Percentiles rank a stretch among this genome's conserved stretches.
Conservation (phyloP, 257 asterid genomes). For the Capsicum chinense region DNA sequence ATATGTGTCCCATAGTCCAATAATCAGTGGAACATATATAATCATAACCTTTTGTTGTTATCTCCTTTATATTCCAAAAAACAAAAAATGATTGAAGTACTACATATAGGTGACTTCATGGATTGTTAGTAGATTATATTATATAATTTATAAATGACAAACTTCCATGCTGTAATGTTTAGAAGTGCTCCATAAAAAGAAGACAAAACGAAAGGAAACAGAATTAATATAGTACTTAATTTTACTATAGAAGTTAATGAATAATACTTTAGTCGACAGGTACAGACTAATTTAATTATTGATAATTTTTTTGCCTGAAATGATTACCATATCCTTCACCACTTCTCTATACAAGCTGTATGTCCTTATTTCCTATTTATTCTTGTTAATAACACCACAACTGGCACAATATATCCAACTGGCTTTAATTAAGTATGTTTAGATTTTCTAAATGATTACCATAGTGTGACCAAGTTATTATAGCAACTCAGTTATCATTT, state of each 20-base stretch:
- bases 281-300: neutral
- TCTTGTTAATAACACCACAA: neutral
- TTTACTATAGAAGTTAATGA: neutral
- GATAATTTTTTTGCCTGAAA: slow-evolving; percentile 5
- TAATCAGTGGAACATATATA: neutral
- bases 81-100: neutral
- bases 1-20: slow-evolving; percentile 19
- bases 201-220: neutral
- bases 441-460: too few relatives aligned
- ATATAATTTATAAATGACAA: neutral
- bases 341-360: neutral
- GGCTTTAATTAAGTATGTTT: neutral
- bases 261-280: neutral
- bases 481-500: neutral
- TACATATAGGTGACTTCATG: neutral
- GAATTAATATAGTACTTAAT: neutral
- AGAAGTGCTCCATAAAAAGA: neutral
- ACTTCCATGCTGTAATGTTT: neutral
- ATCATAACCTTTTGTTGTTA: neutral
- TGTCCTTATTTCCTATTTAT: neutral
- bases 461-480: neutral
- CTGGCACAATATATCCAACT: neutral
- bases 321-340: neutral
- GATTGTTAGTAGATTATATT: neutral
- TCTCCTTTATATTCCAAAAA: too few relatives aligned